Evolutionary conservation across 2,329 filamentous ascomycete species (phyloP), one percentile per base, ranked within the genome.

Genomic region (Sporothrix brunneoviolacea): DNA sequence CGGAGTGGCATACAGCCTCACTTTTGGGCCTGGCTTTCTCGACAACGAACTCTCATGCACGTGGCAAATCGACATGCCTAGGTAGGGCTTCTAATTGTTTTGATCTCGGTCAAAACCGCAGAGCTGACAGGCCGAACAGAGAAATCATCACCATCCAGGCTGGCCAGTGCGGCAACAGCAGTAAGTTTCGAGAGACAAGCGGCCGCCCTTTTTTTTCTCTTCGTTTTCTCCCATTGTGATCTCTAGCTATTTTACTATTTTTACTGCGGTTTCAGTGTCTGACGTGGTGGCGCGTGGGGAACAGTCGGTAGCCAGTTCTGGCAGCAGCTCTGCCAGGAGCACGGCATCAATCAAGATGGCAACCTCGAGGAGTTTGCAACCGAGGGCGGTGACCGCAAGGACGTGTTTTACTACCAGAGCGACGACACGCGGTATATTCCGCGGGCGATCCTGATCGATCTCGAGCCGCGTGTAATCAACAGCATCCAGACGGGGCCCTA

Each of bases 121-220:
- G 12, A 10, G 33, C 35, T 44, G 21, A 50, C 42, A 21, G 16
- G 5, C 10, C 16, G 15, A 50, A 1, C 61, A 96, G 93, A 71
- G 93, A 98, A 80, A 98, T 98, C 64, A 98, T 98, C 70, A 98
- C 94, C 56, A 86, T 98, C 62, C 93, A 98, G 73, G 91, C 94
- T 58, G 93, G 93, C 79, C 93, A 97, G 72, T 97, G 93, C 79
- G 93, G 91, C 80, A 97, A 97, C 74, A 96, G 91, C 82, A 91
- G 91, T 95, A 67, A n/a, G n/a, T n/a, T n/a, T n/a, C n/a, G n/a
- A n/a, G n/a, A n/a, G n/a, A n/a, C n/a, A n/a, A n/a, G n/a, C n/a
- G n/a, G n/a, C n/a, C n/a, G n/a, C n/a, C n/a, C n/a, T 76, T 88
- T 86, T 18, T 19, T 30, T 24, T 40, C 7, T 36, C 9, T 18